Conservation (phyloP, 495 filamentous ascomycete genomes). For the Cladorrhinum samala region DNA sequence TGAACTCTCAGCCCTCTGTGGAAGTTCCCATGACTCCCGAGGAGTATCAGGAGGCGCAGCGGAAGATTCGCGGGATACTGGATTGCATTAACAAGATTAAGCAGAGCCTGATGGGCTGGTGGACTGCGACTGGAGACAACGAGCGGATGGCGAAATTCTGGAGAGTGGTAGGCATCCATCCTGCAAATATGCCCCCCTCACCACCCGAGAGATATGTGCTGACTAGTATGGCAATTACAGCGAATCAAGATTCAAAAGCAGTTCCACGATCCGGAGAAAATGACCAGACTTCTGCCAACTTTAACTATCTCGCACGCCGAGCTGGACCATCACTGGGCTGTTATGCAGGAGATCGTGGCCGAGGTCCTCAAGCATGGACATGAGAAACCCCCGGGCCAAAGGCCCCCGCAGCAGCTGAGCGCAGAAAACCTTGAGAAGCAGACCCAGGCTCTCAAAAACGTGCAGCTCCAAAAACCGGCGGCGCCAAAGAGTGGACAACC, state of each 20-base stretch:
- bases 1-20: too few species aligned
- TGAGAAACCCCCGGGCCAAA: constrained; percentile 14
- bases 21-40: background rate
- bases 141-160: constrained; percentile 40
- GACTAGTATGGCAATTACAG: constrained; percentile 27
- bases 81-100: constrained; percentile 30
- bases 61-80: constrained; percentile 26
- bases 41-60: constrained; percentile 16
- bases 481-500: constrained; percentile 41
- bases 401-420: constrained; percentile 45
- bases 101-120: constrained; percentile 34
- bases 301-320: constrained; percentile 53
- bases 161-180: constrained; percentile 34
- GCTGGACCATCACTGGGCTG: constrained; percentile 43
- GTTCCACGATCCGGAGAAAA: constrained; percentile 47
- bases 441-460: constrained; percentile 46
- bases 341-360: constrained; percentile 22
- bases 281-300: too few species aligned
- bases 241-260: too few species aligned
- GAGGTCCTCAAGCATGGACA: constrained; percentile 1
- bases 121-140: constrained; percentile 36
- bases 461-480: constrained; percentile 41
- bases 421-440: constrained; percentile 64
- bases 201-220: background rate
- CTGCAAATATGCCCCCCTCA: too few species aligned